Percentiles rank a stretch among this genome's conserved stretches.
These are phyloP conservation scores for Mycena rosella DNA, from an alignment of 768 basidiomycete species.

Conservation along the genomic window DNA sequence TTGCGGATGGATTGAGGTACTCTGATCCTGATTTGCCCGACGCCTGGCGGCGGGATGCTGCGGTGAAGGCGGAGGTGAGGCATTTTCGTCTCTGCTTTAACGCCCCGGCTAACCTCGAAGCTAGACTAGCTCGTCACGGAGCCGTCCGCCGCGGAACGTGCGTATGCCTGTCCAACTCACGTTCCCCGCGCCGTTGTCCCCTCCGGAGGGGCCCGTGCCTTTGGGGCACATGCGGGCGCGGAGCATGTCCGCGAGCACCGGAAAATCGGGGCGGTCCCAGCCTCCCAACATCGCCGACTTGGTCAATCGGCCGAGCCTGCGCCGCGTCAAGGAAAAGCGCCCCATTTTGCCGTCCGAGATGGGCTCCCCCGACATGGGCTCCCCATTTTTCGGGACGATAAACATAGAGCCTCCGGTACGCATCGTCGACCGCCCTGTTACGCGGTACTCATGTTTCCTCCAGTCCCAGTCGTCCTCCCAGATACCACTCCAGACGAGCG, in stretches of 20 bases:
- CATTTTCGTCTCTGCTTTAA: neutral
- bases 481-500: constrained; percentile 3
- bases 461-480: constrained; percentile 28
- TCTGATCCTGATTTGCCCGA: constrained; percentile 48
- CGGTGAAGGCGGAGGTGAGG: constrained; percentile 13
- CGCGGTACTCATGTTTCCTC: neutral
- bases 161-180: constrained; percentile 29
- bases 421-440: neutral
- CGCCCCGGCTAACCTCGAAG: neutral
- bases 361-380: constrained; percentile 29
- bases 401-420: constrained; percentile 31
- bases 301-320: constrained; percentile 22
- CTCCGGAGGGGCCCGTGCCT: constrained; percentile 5
- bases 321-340: constrained; percentile 25
- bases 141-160: constrained; percentile 35
- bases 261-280: constrained; percentile 23
- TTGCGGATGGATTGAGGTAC: constrained; percentile 52
- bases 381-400: constrained; percentile 25
- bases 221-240: constrained; percentile 23
- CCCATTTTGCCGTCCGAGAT: constrained; percentile 32
- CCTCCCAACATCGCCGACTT: constrained; percentile 23
- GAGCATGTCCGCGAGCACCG: constrained; percentile 32
- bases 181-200: constrained; percentile 35
- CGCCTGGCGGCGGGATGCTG: constrained; percentile 45
- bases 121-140: constrained; percentile 15